Conservation (phyloP, 176 grass and related monocot species). For the Cenchrus americanus region DNA sequence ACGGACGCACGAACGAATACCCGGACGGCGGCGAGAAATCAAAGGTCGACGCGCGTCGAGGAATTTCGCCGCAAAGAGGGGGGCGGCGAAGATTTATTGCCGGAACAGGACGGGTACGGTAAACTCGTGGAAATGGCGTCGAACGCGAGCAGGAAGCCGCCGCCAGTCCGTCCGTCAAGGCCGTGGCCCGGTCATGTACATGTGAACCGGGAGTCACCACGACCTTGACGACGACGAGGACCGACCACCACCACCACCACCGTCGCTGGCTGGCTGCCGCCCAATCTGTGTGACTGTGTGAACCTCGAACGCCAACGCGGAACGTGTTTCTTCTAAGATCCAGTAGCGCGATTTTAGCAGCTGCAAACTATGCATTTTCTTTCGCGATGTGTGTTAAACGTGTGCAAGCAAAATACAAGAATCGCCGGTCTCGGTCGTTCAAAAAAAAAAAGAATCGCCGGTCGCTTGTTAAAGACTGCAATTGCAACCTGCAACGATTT, state of each 20-base stretch:
- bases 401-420: no score
- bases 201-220: conserved; percentile 7
- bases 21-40: not conserved
- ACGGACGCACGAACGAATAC: not conserved
- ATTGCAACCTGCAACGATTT: no score
- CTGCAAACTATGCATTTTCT: no score
- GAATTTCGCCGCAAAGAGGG: not conserved
- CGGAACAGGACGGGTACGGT: not conserved
- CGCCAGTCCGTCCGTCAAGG: no score
- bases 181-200: conserved; percentile 17
- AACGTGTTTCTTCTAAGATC: not conserved
- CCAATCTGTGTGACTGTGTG: not conserved
- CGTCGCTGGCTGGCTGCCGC: no score
- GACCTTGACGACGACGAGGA: conserved; percentile 24
- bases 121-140: not conserved
- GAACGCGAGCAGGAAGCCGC: not conserved
- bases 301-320: not conserved
- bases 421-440: no score
- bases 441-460: no score
- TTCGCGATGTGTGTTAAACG: not conserved
- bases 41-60: not conserved
- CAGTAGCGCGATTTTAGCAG: not conserved
- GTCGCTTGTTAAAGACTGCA: no score
- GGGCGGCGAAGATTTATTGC: not conserved
- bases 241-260: not conserved